These are phyloP conservation scores for Mycena vitilis DNA, from an alignment of 768 basidiomycete genomes.

Conservation along the genomic window DNA sequence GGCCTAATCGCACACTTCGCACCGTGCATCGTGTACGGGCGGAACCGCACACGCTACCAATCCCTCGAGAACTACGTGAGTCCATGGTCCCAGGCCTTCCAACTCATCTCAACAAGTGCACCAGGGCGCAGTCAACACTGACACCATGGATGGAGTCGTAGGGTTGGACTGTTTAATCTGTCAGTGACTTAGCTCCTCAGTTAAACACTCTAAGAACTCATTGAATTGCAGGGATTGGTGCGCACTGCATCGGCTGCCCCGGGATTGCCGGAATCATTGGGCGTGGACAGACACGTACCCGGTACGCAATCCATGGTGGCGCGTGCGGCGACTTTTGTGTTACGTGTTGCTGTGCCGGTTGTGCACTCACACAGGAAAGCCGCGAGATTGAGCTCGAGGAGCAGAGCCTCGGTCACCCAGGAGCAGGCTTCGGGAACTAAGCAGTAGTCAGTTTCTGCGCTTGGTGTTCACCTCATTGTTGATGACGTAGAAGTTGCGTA, in stretches of 20 bases:
- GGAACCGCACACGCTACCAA: constrained; percentile 27
- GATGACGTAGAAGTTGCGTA: too few relatives aligned
- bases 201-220: neutral
- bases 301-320: constrained; percentile 51
- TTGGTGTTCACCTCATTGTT: too few relatives aligned
- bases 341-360: constrained; percentile 40
- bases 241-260: constrained; percentile 16
- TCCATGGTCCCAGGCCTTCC: neutral
- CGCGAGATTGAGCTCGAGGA: constrained; percentile 33
- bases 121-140: constrained; percentile 20
- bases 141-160: constrained; percentile 17
- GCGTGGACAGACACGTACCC: constrained; percentile 32
- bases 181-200: neutral
- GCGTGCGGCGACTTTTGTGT: constrained; percentile 43
- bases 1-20: constrained; percentile 17
- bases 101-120: neutral
- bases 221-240: constrained; percentile 4
- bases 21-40: constrained; percentile 27
- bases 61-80: constrained; percentile 15
- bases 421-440: neutral
- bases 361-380: constrained; percentile 27
- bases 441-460: too few relatives aligned
- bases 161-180: constrained; percentile 20
- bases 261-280: constrained; percentile 18
- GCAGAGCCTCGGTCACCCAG: constrained; percentile 22